Evolutionary conservation across 2,329 filamentous ascomycete species (phyloP), one percentile per base, ranked within the genome.

Genomic region (Alternaria arborescens): DNA sequence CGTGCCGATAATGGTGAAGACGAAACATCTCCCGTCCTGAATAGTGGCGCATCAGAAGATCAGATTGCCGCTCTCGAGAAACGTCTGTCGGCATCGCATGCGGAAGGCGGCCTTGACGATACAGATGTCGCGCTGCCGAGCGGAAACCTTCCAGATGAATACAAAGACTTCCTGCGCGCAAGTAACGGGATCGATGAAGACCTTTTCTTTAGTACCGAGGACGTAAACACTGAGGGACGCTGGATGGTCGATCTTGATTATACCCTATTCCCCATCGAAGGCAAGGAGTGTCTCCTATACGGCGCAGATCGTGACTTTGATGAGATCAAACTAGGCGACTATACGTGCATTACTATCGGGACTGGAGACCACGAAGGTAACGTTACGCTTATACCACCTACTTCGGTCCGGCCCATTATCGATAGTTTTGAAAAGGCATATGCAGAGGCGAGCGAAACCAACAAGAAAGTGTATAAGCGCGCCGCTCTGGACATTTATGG

Each of bases 401-500:
- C 50, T n/a, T 50, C 16, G 11, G 41, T 41, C 14, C 50, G 44
- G 14, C 52, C 30, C 16, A 32, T 55, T 1, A 20, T 58, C 4
- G 43, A 20, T 30, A 46, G 18, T 5, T 57, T 60, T 14, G 53
- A 61, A 14, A 36, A 46, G 16, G 48, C 20, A 16, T 61, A 57
- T 53, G 57, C 54, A 22, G 26, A 32, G 12, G 61, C 55, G 16
- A 30, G 36, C 12, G 26, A 48, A 34, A 18, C 18, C 8, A 36
- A 55, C 5, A 61, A 59, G 16, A 28, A 40, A 38, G 14, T 46
- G 11, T 57, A 61, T 7, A 48, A 61, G 30, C 28, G 47, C 1
- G 57, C 16, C 6, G 61, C 58, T 10, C 12, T 65, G 18, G 63
- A 65, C 32, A 4, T 53, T 14, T 61, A 58, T 40, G 59, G 55